Percentiles rank a stretch among this genome's conserved stretches.
These are phyloP conservation scores for Cutaneotrichosporon sp. DNA, from an alignment of 1,284 basidiomycete species.

Conservation along the genomic window DNA sequence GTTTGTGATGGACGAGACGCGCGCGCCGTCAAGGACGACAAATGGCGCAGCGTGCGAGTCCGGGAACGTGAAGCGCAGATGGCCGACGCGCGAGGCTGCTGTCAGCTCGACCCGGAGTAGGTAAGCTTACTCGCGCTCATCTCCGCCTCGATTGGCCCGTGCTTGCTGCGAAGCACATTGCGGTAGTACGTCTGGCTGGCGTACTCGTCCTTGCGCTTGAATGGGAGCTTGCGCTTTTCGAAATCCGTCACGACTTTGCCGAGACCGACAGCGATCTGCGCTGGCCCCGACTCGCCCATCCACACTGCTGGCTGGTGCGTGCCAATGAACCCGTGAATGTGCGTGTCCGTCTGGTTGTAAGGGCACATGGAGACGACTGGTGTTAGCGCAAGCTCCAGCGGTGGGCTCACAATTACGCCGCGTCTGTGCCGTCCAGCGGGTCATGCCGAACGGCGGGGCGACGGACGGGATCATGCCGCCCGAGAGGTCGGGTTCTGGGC, in stretches of 20 bases:
- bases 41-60: slow-evolving; percentile 52
- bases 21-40: slow-evolving; percentile 64
- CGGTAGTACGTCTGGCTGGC: slow-evolving; percentile 64
- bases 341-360: slow-evolving; percentile 63
- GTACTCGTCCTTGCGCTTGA: slow-evolving; percentile 58
- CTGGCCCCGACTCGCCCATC: slow-evolving; percentile 74
- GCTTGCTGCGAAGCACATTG: slow-evolving; percentile 57
- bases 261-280: slow-evolving; percentile 60
- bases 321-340: slow-evolving; percentile 61
- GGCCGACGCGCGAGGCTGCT: slow-evolving; percentile 68
- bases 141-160: slow-evolving; percentile 57
- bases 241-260: slow-evolving; percentile 55
- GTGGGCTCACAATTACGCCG: slow-evolving; percentile 32
- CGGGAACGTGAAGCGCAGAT: slow-evolving; percentile 66
- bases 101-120: not conserved
- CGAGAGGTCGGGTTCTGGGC: slow-evolving; percentile 4
- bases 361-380: slow-evolving; percentile 64
- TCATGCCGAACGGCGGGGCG: slow-evolving; percentile 75
- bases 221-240: slow-evolving; percentile 59
- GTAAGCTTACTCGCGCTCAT: slow-evolving; percentile 58
- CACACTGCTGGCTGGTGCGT: slow-evolving; percentile 82
- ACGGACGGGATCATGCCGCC: slow-evolving; percentile 40
- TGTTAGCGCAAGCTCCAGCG: not conserved
- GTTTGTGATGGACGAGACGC: slow-evolving; percentile 59
- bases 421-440: slow-evolving; percentile 57